Evolutionary conservation across 1,284 basidiomycete species (phyloP).

Genomic region (Irpex sp.): DNA sequence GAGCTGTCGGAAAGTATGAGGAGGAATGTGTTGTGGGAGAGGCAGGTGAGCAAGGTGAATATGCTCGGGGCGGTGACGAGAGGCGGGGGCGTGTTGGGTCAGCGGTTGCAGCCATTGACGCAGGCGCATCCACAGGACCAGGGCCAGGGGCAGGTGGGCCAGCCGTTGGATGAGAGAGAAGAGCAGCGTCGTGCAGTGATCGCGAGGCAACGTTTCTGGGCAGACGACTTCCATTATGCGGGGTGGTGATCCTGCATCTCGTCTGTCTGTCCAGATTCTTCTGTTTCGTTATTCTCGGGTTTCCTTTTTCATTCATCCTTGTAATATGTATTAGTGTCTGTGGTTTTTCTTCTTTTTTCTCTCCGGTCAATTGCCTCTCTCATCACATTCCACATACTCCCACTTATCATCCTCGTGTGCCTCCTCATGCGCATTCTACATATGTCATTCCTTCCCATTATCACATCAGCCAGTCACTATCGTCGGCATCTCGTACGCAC

Average conservation of each 20-base stretch:
- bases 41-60: constrained; percentile 60
- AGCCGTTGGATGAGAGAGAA: constrained; percentile 29
- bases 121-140: constrained; percentile 22
- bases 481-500: too few relatives aligned
- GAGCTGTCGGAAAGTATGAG: constrained; percentile 86
- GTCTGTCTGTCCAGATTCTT: neutral
- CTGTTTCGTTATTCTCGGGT: neutral
- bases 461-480: neutral
- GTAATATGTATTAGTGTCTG: neutral
- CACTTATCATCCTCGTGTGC: neutral
- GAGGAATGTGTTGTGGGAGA: constrained; percentile 82
- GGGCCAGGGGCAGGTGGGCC: constrained; percentile 25
- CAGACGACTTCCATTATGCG: constrained; percentile 60
- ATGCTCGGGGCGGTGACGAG: constrained; percentile 35
- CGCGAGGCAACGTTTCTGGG: constrained; percentile 65
- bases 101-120: constrained; percentile 41
- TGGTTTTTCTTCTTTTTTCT: neutral
- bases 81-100: constrained; percentile 24
- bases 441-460: neutral
- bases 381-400: neutral
- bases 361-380: neutral
- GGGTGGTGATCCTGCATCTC: constrained; percentile 47
- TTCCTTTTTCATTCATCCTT: neutral
- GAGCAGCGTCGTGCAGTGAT: constrained; percentile 40
- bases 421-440: neutral